phyloP scores from a whole-genome alignment of 441 rosid species.

The Isatis lusitanica region DNA sequence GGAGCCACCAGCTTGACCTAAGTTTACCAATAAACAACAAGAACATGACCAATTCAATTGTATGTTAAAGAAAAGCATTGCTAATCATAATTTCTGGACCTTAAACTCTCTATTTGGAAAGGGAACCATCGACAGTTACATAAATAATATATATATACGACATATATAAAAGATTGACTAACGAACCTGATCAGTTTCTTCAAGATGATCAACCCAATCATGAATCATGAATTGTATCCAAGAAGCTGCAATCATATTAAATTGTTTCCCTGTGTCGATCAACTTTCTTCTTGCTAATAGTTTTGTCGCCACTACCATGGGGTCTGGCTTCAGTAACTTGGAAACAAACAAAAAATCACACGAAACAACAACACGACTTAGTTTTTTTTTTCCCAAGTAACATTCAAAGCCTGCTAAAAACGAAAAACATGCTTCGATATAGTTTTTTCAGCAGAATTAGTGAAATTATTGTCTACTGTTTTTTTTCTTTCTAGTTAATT shows the following conservation, averaged over 20 bases:
- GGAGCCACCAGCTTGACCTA: slow-evolving; percentile 66
- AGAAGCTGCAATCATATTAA: slow-evolving; percentile 71
- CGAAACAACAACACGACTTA: neutral
- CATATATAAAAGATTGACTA: neutral
- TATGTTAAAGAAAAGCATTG: neutral
- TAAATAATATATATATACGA: neutral
- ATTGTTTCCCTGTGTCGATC: slow-evolving; percentile 63
- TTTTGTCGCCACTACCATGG: slow-evolving; percentile 62
- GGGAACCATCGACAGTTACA: neutral
- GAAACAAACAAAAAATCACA: neutral
- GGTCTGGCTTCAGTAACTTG: slow-evolving; percentile 59
- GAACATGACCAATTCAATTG: neutral
- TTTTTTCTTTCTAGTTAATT: no score
- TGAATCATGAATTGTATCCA: slow-evolving; percentile 88
- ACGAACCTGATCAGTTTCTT: slow-evolving; percentile 59
- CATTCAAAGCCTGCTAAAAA: neutral
- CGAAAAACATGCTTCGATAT: neutral
- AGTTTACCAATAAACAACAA: neutral
- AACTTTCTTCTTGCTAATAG: slow-evolving; percentile 50
- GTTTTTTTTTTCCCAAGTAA: neutral
- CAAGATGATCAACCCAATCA: slow-evolving; percentile 80
- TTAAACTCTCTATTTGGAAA: neutral
- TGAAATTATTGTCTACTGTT: no score
- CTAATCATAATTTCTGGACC: neutral
- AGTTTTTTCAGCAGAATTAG: no score